A percentile compares a stretch with the other conserved stretches of the same genome.
Evolutionary conservation across 2,329 filamentous ascomycete genomes (phyloP).

Genomic region (Diplodia intermedia): DNA sequence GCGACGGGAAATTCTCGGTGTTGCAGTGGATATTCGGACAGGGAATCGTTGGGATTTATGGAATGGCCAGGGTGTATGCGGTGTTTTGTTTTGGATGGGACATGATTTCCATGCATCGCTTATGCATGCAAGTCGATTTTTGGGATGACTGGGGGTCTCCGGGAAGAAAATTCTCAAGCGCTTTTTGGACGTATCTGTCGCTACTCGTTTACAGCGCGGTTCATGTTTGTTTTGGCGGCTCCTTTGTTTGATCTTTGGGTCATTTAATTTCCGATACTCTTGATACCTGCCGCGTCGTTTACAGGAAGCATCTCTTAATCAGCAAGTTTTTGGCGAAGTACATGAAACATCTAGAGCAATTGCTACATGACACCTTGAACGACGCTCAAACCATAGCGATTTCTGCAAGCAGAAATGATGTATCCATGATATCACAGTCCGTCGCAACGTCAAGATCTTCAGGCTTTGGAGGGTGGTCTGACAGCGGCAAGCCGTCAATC

Average conservation of each 20-base stretch:
- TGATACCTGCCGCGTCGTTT: slow-evolving; percentile 19
- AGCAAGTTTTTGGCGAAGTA: slow-evolving; percentile 8
- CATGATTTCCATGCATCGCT: slow-evolving; percentile 14
- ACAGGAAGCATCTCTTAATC: slow-evolving; percentile 6
- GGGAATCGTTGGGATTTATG: slow-evolving; percentile 13
- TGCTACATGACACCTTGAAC: neutral
- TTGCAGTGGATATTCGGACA: neutral
- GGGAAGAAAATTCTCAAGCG: neutral
- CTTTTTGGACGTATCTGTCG: slow-evolving; percentile 2
- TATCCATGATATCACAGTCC: slow-evolving; percentile 10
- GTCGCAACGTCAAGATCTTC: neutral
- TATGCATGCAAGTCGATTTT: slow-evolving; percentile 16
- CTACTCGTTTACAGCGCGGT: neutral
- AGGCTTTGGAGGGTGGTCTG: neutral
- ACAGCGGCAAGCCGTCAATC: neutral
- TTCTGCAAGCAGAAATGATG: neutral
- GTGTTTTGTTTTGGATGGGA: slow-evolving; percentile 20
- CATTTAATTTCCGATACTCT: neutral
- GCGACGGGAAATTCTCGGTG: slow-evolving; percentile 21
- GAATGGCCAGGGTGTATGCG: slow-evolving; percentile 4
- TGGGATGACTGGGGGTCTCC: neutral
- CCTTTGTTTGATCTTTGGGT: neutral
- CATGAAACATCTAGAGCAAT: slow-evolving; percentile 3
- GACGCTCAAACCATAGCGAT: too few species aligned
- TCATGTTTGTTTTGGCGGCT: slow-evolving; percentile 4